phyloP scores from a whole-genome alignment of 202 grass and related monocot species.

The Cymbopogon flexuosus region DNA sequence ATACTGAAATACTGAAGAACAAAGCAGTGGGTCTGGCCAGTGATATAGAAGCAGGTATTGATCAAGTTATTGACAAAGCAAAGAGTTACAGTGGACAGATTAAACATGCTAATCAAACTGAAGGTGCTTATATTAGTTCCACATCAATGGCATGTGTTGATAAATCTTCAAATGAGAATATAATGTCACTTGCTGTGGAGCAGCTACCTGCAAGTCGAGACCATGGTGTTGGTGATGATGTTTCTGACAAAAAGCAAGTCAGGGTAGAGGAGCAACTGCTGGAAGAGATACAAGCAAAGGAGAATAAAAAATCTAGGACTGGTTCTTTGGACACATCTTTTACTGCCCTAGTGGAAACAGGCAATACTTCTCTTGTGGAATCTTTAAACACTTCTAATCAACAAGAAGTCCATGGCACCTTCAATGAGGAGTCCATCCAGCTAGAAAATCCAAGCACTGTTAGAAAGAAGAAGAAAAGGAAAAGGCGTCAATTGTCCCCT shows the following conservation, averaged over 20 bases:
- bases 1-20: conserved; percentile 19
- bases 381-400: conserved; percentile 19
- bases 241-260: conserved; percentile 27
- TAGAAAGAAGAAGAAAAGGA: conserved; percentile 67
- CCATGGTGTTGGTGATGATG: conserved; percentile 1
- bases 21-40: neutral
- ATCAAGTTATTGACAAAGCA: conserved; percentile 12
- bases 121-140: conserved; percentile 16
- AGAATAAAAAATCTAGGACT: conserved; percentile 22
- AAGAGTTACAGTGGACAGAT: neutral
- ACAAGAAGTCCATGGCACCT: conserved; percentile 31
- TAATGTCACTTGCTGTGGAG: conserved; percentile 9
- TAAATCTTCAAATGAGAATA: conserved; percentile 11
- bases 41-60: conserved; percentile 5
- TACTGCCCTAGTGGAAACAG: neutral
- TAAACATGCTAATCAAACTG: conserved; percentile 17
- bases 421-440: conserved; percentile 28
- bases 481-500: conserved; percentile 28
- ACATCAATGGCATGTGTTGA: conserved; percentile 2
- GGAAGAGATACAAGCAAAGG: conserved; percentile 20
- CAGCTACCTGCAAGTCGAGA: conserved; percentile 3
- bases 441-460: conserved; percentile 37
- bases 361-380: neutral
- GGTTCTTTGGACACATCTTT: conserved; percentile 13
- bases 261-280: conserved; percentile 4